Percentiles rank a stretch among this genome's conserved stretches.
phyloP scores from a whole-genome alignment of 768 basidiomycete genomes.

The Gymnopilus dilepis region DNA sequence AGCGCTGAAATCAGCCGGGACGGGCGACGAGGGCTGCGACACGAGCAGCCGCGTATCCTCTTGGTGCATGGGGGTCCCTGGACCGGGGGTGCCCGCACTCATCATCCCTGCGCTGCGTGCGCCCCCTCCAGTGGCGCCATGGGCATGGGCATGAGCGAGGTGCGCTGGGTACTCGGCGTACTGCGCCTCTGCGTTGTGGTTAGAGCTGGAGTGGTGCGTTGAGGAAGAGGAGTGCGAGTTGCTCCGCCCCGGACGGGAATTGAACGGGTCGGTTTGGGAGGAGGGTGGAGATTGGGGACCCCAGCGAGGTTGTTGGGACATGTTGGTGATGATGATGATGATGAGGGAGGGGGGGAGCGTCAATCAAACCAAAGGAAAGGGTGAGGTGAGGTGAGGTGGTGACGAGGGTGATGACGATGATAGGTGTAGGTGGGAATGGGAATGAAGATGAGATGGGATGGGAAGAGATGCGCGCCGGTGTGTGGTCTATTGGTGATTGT shows the following conservation, averaged over 20 bases:
- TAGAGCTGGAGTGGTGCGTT: not conserved
- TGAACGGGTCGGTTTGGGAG: not conserved
- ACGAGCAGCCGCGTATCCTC: constrained; percentile 10
- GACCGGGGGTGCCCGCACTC: not conserved
- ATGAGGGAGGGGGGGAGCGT: too few relatives aligned
- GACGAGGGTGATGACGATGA: too few relatives aligned
- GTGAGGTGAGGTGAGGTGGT: too few relatives aligned
- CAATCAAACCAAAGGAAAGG: too few relatives aligned
- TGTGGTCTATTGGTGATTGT: too few relatives aligned
- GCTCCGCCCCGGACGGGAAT: not conserved
- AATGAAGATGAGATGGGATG: too few relatives aligned
- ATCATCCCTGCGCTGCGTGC: too few relatives aligned
- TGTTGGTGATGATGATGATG: not conserved
- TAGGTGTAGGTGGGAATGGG: too few relatives aligned
- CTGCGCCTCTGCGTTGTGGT: constrained; percentile 3
- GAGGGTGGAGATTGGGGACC: not conserved
- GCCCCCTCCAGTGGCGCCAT: too few relatives aligned
- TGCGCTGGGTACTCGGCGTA: constrained; percentile 10
- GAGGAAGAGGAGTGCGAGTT: not conserved
- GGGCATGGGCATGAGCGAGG: not conserved
- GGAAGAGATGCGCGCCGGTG: too few relatives aligned
- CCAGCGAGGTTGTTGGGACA: not conserved
- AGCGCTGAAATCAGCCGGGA: not conserved
- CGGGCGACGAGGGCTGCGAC: constrained; percentile 13
- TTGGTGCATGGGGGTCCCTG: not conserved